phyloP scores from a whole-genome alignment of 192 early-diverging fungal species.

The Coemansia sp. region DNA sequence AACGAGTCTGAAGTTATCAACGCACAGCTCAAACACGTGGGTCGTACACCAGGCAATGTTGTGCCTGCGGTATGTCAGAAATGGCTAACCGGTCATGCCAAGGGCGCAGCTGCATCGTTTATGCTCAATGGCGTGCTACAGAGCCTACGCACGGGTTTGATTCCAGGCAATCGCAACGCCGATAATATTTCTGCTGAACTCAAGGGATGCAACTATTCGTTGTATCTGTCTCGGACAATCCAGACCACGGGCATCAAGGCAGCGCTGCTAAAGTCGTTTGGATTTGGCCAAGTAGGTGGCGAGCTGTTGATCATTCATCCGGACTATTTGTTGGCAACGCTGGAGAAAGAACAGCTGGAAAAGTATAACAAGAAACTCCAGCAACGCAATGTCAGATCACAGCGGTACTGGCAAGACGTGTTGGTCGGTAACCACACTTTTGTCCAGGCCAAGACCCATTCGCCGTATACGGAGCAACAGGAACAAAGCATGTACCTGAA shows the following conservation, averaged over 20 bases:
- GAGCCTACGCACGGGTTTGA: slow-evolving; percentile 60
- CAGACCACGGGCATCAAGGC: slow-evolving; percentile 88
- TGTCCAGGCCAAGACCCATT: slow-evolving; percentile 26
- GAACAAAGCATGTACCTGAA: slow-evolving; percentile 24
- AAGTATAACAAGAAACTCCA: slow-evolving; percentile 22
- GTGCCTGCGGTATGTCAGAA: slow-evolving; percentile 76
- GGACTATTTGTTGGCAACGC: slow-evolving; percentile 62
- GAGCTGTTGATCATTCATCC: slow-evolving; percentile 71
- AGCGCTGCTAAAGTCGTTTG: slow-evolving; percentile 86
- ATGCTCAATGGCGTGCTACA: slow-evolving; percentile 70
- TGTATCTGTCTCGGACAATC: slow-evolving; percentile 72
- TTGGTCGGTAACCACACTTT: slow-evolving; percentile 42
- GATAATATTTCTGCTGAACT: background rate
- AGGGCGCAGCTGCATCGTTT: slow-evolving; percentile 89
- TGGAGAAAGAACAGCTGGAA: slow-evolving; percentile 8
- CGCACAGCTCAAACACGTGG: slow-evolving; percentile 63
- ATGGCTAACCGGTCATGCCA: slow-evolving; percentile 84
- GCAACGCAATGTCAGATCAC: slow-evolving; percentile 8
- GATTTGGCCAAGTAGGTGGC: slow-evolving; percentile 91
- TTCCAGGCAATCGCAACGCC: slow-evolving; percentile 6
- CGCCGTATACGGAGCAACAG: slow-evolving; percentile 31
- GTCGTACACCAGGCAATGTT: slow-evolving; percentile 52
- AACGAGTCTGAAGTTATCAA: slow-evolving; percentile 89
- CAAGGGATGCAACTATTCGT: background rate
- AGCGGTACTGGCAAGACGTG: slow-evolving; percentile 40